A percentile compares a stretch with the other conserved stretches of the same genome.
phyloP scores from a whole-genome alignment of 2,329 filamentous ascomycete species.

The Phialophora verrucosa region DNA sequence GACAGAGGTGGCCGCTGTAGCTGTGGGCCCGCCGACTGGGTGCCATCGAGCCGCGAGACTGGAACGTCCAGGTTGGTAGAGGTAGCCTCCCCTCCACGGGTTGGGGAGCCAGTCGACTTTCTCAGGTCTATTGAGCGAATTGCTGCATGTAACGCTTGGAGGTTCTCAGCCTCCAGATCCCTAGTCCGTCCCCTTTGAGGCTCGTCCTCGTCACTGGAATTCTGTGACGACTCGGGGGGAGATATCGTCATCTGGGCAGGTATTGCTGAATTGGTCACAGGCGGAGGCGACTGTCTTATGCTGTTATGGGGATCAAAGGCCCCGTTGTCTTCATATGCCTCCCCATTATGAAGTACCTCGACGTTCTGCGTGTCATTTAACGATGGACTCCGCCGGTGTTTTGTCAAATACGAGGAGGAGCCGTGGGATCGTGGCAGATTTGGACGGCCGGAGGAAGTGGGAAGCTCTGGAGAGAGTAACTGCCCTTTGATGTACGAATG shows the following conservation, averaged over 20 bases:
- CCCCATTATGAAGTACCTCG: conserved; percentile 38
- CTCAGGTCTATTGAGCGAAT: conserved; percentile 78
- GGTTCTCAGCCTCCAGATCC: conserved; percentile 51
- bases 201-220: conserved; percentile 84
- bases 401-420: conserved; percentile 66
- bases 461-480: conserved; percentile 40
- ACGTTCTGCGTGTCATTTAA: conserved; percentile 45
- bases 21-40: conserved; percentile 51
- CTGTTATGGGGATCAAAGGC: conserved; percentile 58
- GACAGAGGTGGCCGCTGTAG: conserved; percentile 51
- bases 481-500: conserved; percentile 54
- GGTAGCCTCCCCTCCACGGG: conserved; percentile 43
- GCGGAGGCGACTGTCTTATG: conserved; percentile 83
- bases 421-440: conserved; percentile 62
- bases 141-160: conserved; percentile 77
- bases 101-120: conserved; percentile 62
- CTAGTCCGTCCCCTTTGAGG: conserved; percentile 43
- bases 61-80: conserved; percentile 32
- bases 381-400: conserved; percentile 65
- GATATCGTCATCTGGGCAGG: conserved; percentile 86
- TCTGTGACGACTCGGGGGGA: conserved; percentile 81
- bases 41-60: conserved; percentile 31
- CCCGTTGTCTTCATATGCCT: conserved; percentile 37
- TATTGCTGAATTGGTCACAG: conserved; percentile 75
- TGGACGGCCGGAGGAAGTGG: conserved; percentile 49